Base-by-base conservation (phyloP, 768 basidiomycete genomes). In the Leccinellum albellum region DNA sequence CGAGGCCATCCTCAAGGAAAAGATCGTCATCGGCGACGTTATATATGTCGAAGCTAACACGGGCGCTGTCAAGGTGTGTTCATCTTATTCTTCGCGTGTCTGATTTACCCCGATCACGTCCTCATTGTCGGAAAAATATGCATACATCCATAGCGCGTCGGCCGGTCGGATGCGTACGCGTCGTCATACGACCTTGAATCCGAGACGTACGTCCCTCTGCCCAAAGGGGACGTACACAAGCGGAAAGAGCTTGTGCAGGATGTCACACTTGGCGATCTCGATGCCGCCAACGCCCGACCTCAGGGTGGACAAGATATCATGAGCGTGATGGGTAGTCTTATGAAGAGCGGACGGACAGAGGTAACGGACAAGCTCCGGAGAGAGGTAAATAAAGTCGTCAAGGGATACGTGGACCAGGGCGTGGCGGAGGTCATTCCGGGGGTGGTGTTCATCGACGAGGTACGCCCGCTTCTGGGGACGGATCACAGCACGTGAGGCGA, bases 381-480 rank as follows among this genome's bases (percentile, higher is more conserved):
- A 60, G 96, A 99, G 73, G 95, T 98, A 54, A 96, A 98, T 80
- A 95, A 95, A 71, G 91, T 98, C 32, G 97, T 98, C 35, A 91
- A 97, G 73, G 84, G 90, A 33, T 98, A 98, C 70, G 96, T 98
- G 33, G 96, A 98, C 67, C 95, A 98, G 71, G 96, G 96, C 31
- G 94, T 98, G 3, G 97, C 97, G 12, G 97, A 99, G 74, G 86
- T 98, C 23, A 89, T 99, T 2, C 97, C 97, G 9, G 97, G 97
- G 4, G 96, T 99, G 4, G 87, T 98, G 14, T 99, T 99, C 73
- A 95, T 99, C 59, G 97, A 98, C 70, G 97, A 99, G 84, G 96
- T 97, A 64, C 57, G 82, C 37, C n/a, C 4, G 4, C n/a, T 4
- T n/a, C 9, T 10, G 9, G 4, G 37, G 10, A 20, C n/a, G 37